Percentiles rank a stretch among this genome's conserved stretches.
Conservation (phyloP, 352 stramenopile species). For the Pythium angustatum region DNA sequence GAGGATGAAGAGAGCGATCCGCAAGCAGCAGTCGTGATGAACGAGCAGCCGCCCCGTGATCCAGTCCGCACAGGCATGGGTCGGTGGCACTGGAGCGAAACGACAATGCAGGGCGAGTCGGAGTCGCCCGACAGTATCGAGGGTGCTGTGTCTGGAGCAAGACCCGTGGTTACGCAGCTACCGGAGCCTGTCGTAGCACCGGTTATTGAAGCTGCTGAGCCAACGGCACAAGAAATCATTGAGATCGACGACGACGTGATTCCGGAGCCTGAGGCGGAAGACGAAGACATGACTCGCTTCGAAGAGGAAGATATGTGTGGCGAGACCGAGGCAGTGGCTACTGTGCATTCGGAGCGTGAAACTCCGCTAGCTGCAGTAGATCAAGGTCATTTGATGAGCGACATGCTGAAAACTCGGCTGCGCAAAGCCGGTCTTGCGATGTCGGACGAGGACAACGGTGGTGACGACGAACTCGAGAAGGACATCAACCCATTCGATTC, state of each 20-base stretch:
- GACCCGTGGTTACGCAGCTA: no score
- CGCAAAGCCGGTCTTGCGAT: slow-evolving; percentile 16
- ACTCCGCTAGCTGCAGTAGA: not conserved
- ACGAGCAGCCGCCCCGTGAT: not conserved
- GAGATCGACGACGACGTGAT: slow-evolving; percentile 30
- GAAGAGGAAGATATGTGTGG: slow-evolving; percentile 10
- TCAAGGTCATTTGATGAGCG: slow-evolving; percentile 19
- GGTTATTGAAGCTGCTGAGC: not conserved
- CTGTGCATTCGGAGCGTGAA: not conserved
- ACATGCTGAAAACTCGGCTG: slow-evolving; percentile 23
- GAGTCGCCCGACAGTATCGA: not conserved
- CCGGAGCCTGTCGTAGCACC: not conserved
- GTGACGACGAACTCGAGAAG: not conserved
- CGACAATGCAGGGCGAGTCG: slow-evolving; percentile 21
- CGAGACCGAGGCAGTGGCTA: not conserved
- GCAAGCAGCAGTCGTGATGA: no score
- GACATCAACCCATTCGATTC: slow-evolving; percentile 24
- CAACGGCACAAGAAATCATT: slow-evolving; percentile 15
- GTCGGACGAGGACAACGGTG: slow-evolving; percentile 21
- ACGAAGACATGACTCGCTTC: not conserved
- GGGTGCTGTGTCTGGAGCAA: not conserved
- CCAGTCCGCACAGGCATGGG: not conserved
- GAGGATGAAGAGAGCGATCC: slow-evolving; percentile 29
- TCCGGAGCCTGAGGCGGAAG: slow-evolving; percentile 20
- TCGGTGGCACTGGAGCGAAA: slow-evolving; percentile 30